Evolutionary conservation across 805 yeast genomes (phyloP).

Genomic region (Blastobotrys chiropterorum): DNA sequence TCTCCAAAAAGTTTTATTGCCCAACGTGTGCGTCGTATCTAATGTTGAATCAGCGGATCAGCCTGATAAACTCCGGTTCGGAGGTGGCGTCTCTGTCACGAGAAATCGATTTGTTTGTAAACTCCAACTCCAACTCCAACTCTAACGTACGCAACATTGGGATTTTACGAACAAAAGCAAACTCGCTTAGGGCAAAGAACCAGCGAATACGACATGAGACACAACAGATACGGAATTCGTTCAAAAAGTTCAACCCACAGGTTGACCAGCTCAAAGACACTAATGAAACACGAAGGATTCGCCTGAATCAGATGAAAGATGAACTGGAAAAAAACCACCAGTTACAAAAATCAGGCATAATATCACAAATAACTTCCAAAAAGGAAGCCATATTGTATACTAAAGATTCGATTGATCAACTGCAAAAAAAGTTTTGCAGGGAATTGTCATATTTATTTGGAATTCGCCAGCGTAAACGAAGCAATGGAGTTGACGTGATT

Average conservation of each 20-base stretch:
- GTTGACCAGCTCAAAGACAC: neutral
- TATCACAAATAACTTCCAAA: neutral
- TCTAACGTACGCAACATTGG: neutral
- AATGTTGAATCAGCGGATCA: conserved; percentile 14
- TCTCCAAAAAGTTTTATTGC: conserved; percentile 15
- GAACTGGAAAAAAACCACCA: neutral
- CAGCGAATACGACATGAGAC: neutral
- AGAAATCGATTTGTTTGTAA: neutral
- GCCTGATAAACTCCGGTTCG: conserved; percentile 14
- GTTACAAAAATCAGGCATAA: neutral
- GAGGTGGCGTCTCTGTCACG: conserved; percentile 8
- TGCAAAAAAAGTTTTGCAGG: conserved; percentile 4
- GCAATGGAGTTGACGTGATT: conserved; percentile 23
- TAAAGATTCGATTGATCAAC: neutral
- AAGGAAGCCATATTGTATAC: neutral
- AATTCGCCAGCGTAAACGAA: conserved; percentile 18
- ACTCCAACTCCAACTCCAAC: neutral
- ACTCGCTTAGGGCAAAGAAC: neutral
- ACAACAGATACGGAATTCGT: neutral
- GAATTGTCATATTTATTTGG: conserved; percentile 14
- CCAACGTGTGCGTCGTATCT: conserved; percentile 17
- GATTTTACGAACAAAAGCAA: neutral
- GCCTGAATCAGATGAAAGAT: neutral
- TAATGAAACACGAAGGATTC: neutral
- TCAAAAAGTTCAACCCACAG: neutral